Evolutionary conservation across 768 basidiomycete species (phyloP).

Genomic region (Exidia glandulosa): DNA sequence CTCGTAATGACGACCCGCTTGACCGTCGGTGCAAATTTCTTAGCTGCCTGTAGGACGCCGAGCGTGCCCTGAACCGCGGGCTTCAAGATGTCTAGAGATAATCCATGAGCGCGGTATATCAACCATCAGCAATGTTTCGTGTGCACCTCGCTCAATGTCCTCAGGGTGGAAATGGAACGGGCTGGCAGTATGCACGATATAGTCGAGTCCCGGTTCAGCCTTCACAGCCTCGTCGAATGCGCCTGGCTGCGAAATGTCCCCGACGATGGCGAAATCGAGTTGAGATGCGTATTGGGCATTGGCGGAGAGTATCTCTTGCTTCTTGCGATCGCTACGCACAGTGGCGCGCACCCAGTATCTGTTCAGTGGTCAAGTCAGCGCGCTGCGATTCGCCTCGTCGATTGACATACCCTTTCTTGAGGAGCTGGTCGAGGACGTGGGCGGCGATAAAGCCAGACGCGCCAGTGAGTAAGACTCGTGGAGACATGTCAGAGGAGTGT

Average conservation of each 20-base stretch:
- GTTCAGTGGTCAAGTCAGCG: neutral
- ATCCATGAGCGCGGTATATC: neutral
- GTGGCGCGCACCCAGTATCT: slow-evolving; percentile 1
- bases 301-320: neutral
- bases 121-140: neutral
- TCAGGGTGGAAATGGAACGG: slow-evolving; percentile 18
- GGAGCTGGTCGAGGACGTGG: neutral
- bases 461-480: too few relatives aligned
- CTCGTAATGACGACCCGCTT: slow-evolving; percentile 6
- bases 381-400: neutral
- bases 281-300: neutral
- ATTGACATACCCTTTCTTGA: neutral
- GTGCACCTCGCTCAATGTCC: neutral
- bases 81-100: neutral
- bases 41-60: neutral
- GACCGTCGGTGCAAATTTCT: slow-evolving; percentile 1
- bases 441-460: slow-evolving; percentile 6
- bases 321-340: slow-evolving; percentile 4
- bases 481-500: too few relatives aligned
- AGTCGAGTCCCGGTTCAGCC: slow-evolving; percentile 28
- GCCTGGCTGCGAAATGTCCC: slow-evolving; percentile 5
- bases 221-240: slow-evolving; percentile 41
- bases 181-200: slow-evolving; percentile 35
- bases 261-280: slow-evolving; percentile 2
- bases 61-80: slow-evolving; percentile 4